Evolutionary conservation across 345 rosid genomes (phyloP).

Genomic region (Litchi chinensis): DNA sequence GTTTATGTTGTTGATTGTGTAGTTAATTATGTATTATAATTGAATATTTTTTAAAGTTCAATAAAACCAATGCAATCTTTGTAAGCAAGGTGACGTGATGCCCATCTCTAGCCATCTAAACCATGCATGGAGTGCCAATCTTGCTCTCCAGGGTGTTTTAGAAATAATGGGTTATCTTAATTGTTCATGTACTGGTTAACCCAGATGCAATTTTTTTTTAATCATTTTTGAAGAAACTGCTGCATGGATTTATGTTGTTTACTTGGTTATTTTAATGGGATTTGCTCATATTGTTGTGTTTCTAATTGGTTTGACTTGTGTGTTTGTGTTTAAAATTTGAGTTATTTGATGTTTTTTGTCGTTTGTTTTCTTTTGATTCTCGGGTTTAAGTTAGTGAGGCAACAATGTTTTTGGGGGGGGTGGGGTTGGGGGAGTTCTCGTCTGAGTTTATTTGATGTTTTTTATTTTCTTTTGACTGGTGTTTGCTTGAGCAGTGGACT

Average conservation of each 20-base stretch:
- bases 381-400: constrained; percentile 1
- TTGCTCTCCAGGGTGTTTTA: too few relatives aligned
- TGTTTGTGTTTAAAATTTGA: neutral
- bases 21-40: too few relatives aligned
- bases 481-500: too few relatives aligned
- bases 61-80: too few relatives aligned
- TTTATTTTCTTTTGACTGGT: too few relatives aligned
- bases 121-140: too few relatives aligned
- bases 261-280: neutral
- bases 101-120: too few relatives aligned
- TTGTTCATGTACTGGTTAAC: constrained; percentile 10
- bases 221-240: neutral
- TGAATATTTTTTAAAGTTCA: too few relatives aligned
- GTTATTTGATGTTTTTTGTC: neutral
- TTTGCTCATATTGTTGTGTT: constrained; percentile 9
- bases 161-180: neutral
- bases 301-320: neutral
- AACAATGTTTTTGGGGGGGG: constrained; percentile 19
- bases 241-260: neutral
- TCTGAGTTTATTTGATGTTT: too few relatives aligned
- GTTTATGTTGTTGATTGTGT: too few relatives aligned
- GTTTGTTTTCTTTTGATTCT: neutral
- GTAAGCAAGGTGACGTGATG: too few relatives aligned
- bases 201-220: constrained; percentile 14
- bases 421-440: constrained; percentile 1